Evolutionary conservation across 2,329 filamentous ascomycete genomes (phyloP).

Genomic region (Cladosporium sp.): DNA sequence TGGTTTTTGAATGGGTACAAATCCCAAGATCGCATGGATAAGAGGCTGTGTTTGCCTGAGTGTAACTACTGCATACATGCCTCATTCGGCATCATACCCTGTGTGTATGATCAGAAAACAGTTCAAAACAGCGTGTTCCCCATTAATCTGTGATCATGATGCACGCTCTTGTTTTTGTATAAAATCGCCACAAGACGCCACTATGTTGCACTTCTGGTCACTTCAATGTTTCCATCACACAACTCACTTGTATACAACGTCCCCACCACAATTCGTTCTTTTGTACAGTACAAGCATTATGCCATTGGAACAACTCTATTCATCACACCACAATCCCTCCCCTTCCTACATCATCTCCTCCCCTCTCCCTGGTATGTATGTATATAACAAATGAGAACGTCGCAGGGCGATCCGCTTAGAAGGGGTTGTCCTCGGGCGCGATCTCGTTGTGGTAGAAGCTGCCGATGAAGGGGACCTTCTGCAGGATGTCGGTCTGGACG

Average conservation of each 20-base stretch:
- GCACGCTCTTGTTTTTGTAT: neutral
- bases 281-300: slow-evolving; percentile 16
- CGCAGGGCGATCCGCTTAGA: slow-evolving; percentile 40
- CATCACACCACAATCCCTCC: neutral
- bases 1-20: neutral
- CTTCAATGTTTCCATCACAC: neutral
- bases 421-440: slow-evolving; percentile 66
- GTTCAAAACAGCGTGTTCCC: neutral
- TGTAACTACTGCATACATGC: slow-evolving; percentile 2
- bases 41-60: slow-evolving; percentile 8
- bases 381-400: slow-evolving; percentile 11
- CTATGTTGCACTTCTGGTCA: neutral
- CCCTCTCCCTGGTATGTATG: slow-evolving; percentile 2
- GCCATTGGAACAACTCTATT: slow-evolving; percentile 12
- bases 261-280: neutral
- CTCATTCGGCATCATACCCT: neutral
- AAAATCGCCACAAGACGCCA: neutral
- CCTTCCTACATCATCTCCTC: neutral
- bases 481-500: slow-evolving; percentile 54
- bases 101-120: slow-evolving; percentile 17
- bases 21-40: neutral
- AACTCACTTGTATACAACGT: slow-evolving; percentile 12
- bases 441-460: slow-evolving; percentile 60
- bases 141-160: neutral
- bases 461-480: slow-evolving; percentile 61